These are phyloP conservation scores for Paramecium sexaurelia DNA, from an alignment of 73 alveolate genomes.

Conservation along the genomic window DNA sequence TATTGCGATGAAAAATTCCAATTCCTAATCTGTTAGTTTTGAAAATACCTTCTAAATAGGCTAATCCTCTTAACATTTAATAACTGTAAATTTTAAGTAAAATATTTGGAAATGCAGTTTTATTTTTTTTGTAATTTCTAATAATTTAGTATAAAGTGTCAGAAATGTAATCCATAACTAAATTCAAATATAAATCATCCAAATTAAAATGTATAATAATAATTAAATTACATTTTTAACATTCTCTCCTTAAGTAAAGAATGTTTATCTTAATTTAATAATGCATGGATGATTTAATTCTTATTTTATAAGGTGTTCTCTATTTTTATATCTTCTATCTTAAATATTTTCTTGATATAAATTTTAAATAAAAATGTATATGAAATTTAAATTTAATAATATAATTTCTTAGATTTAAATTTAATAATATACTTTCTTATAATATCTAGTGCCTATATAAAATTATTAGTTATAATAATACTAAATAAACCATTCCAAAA, in stretches of 20 bases:
- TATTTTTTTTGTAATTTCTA: slow-evolving; percentile 78
- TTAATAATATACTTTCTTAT: slow-evolving; percentile 86
- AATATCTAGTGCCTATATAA: slow-evolving; percentile 4
- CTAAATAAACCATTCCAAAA: slow-evolving; percentile 81
- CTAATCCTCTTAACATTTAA: slow-evolving; percentile 87
- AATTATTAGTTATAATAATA: background rate
- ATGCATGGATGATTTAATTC: slow-evolving; percentile 90
- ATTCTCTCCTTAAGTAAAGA: slow-evolving; percentile 88
- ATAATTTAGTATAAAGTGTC: slow-evolving; percentile 81
- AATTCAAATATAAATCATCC: slow-evolving; percentile 86
- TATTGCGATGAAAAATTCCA: slow-evolving; percentile 87
- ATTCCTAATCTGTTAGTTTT: slow-evolving; percentile 55
- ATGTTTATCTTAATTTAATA: slow-evolving; percentile 81
- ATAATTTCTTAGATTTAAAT: too few relatives aligned
- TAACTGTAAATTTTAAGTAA: slow-evolving; percentile 89
- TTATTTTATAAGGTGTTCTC: slow-evolving; percentile 88
- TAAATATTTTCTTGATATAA: too few relatives aligned
- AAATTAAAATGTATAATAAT: slow-evolving; percentile 38
- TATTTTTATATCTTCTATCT: slow-evolving; percentile 90
- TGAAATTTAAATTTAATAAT: too few relatives aligned
- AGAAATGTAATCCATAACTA: slow-evolving; percentile 92
- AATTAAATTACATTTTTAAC: slow-evolving; percentile 67
- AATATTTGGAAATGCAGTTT: slow-evolving; percentile 78
- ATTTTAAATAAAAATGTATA: too few relatives aligned
- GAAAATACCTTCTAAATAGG: slow-evolving; percentile 76